phyloP scores from a whole-genome alignment of 139 green algal genomes.

The Micractinium sp. region DNA sequence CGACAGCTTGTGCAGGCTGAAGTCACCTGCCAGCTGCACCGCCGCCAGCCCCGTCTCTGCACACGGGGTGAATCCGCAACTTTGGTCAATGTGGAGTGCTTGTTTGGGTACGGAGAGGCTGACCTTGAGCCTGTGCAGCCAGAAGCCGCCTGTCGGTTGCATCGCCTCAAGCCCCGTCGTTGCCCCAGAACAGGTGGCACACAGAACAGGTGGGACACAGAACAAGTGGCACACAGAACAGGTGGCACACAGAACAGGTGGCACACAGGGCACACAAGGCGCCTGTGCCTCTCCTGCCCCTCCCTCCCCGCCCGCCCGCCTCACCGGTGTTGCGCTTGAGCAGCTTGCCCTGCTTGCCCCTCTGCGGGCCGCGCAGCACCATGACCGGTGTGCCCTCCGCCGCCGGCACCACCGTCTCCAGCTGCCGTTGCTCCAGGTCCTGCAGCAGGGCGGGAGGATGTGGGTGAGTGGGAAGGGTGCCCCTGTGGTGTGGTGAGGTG shows the following conservation, averaged over 20 bases:
- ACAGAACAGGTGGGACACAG: background rate
- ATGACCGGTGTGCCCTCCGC: constrained; percentile 64
- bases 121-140: background rate
- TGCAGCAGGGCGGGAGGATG: background rate
- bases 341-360: constrained; percentile 63
- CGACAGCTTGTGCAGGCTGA: constrained; percentile 66
- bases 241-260: too few relatives aligned
- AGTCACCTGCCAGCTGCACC: constrained; percentile 74
- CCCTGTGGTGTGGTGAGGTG: background rate
- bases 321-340: constrained; percentile 50
- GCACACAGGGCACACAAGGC: background rate
- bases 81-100: background rate
- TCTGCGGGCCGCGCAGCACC: constrained; percentile 66
- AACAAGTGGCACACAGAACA: background rate
- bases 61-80: too few relatives aligned
- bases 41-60: constrained; percentile 58
- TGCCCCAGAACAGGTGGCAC: background rate
- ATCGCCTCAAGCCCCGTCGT: background rate
- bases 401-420: constrained; percentile 86
- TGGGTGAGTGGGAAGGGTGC: background rate
- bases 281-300: background rate
- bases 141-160: background rate
- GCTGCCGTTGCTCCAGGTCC: constrained; percentile 57
- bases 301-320: background rate
- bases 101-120: background rate